These are phyloP conservation scores for Candida sphagnicola DNA, from an alignment of 805 yeast genomes.

Conservation along the genomic window DNA sequence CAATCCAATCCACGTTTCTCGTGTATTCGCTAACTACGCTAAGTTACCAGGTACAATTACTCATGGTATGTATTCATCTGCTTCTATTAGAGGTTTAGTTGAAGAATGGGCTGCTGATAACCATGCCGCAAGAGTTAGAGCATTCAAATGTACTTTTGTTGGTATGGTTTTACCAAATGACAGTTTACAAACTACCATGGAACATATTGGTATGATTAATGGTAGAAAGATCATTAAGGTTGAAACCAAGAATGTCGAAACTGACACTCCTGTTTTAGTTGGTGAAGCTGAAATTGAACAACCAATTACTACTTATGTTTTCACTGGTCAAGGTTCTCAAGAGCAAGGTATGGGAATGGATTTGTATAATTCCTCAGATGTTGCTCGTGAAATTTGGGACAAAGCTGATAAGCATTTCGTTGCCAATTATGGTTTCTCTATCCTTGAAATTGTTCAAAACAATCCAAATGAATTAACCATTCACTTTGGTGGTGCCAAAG, in stretches of 20 bases:
- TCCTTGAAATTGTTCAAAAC: slow-evolving; percentile 89
- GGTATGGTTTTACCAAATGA: slow-evolving; percentile 99
- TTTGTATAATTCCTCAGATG: slow-evolving; percentile 82
- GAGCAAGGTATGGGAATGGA: slow-evolving; percentile 99
- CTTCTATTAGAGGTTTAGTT: slow-evolving; percentile 88
- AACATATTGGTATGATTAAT: slow-evolving; percentile 97
- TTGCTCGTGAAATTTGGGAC: slow-evolving; percentile 96
- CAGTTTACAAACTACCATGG: slow-evolving; percentile 77
- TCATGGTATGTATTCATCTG: slow-evolving; percentile 98
- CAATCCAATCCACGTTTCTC: slow-evolving; percentile 97
- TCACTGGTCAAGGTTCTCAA: slow-evolving; percentile 99
- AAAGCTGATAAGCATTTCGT: slow-evolving; percentile 93
- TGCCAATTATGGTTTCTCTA: slow-evolving; percentile 94
- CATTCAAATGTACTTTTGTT: slow-evolving; percentile 83
- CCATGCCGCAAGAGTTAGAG: slow-evolving; percentile 92
- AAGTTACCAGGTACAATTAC: slow-evolving; percentile 96
- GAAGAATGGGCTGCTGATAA: slow-evolving; percentile 99
- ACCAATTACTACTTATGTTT: slow-evolving; percentile 93
- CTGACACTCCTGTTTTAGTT: slow-evolving; percentile 69
- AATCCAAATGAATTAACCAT: slow-evolving; percentile 95
- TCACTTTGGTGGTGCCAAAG: slow-evolving; percentile 97
- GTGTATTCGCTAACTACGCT: slow-evolving; percentile 91
- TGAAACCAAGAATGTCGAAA: slow-evolving; percentile 79
- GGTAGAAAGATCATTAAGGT: slow-evolving; percentile 97
- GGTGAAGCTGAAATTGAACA: slow-evolving; percentile 99